These are phyloP conservation scores for Xylariaceae sp. DNA, from an alignment of 2,329 filamentous ascomycete genomes.

Conservation along the genomic window DNA sequence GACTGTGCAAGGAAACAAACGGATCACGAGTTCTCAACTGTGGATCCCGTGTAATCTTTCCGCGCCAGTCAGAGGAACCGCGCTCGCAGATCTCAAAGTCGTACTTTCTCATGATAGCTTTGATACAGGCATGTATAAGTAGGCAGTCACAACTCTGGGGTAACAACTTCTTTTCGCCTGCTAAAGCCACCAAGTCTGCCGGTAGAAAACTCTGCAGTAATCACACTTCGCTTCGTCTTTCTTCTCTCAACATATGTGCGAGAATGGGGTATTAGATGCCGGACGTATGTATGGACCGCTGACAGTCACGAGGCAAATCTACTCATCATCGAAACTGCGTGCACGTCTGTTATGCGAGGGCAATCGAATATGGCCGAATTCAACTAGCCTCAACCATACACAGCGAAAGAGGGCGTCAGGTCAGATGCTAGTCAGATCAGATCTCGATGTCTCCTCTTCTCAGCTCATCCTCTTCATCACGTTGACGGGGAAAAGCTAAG, in stretches of 20 bases:
- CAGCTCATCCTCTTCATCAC: not conserved
- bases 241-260: too few species aligned
- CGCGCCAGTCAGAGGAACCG: not conserved
- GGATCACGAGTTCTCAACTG: not conserved
- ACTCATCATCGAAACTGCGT: not conserved
- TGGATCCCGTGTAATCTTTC: not conserved
- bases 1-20: not conserved
- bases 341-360: not conserved
- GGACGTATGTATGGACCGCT: not conserved
- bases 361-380: not conserved
- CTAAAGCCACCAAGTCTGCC: not conserved
- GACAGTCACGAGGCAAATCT: not conserved
- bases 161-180: not conserved
- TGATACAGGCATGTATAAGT: not conserved
- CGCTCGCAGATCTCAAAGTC: not conserved
- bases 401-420: not conserved
- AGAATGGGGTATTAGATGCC: too few species aligned
- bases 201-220: too few species aligned
- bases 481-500: not conserved
- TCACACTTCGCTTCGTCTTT: too few species aligned
- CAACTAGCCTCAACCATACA: not conserved
- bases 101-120: not conserved
- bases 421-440: conserved; percentile 2
- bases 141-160: not conserved
- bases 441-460: conserved; percentile 2